Base-by-base conservation (phyloP, 768 basidiomycete species). In the Phanerochaete sordida region DNA sequence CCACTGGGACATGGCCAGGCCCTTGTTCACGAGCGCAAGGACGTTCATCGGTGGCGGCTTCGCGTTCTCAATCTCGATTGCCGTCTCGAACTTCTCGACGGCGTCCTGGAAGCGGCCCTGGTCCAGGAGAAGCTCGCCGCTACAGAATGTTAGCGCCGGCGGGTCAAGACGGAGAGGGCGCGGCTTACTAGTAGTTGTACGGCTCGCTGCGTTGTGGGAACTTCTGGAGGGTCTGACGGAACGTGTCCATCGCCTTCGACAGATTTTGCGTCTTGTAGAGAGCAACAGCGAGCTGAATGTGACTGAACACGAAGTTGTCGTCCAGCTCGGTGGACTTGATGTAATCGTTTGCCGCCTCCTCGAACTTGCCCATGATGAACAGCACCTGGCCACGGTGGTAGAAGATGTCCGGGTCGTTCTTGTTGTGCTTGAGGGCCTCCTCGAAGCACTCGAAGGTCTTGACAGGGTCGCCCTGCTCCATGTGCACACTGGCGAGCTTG, bases 301-400 rank as follows among this genome's bases (percentile, higher is more conserved):
- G 97, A 62, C 89, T 91, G 80, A 98, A 99, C 62, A 98, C 94
- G 68, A 98, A 99, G 33, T 78, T 68, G 57, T 87, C 81, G 68
- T 99, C 97, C 37, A 98, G 80, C 60, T 85, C 80, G n/a, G 87
- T 90, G 13, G 94, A 95, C 72, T 92, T 88, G 26, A 82, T 86
- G 79, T 98, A 99, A 75, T 98, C 92, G 67, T 86, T 84, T 19
- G 94, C 90, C 0, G 97, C 97, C 48, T 89, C 81, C 3, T 77
- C 76, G 72, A 89, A 98, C 64, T 97, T 88, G 73, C 87, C 89
- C 81, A 95, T 91, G 72, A 98, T 96, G 77, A 98, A 99, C 72
- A 91, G 80, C 39, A 98, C 95, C 80, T 99, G 97, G 47, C 96
- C 97, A 66, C 95, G 93, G 73, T 99, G 97, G 75, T 99, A 99